These are phyloP conservation scores for Fusarium nisikadoi DNA, from an alignment of 2,329 filamentous ascomycete genomes.

Conservation along the genomic window DNA sequence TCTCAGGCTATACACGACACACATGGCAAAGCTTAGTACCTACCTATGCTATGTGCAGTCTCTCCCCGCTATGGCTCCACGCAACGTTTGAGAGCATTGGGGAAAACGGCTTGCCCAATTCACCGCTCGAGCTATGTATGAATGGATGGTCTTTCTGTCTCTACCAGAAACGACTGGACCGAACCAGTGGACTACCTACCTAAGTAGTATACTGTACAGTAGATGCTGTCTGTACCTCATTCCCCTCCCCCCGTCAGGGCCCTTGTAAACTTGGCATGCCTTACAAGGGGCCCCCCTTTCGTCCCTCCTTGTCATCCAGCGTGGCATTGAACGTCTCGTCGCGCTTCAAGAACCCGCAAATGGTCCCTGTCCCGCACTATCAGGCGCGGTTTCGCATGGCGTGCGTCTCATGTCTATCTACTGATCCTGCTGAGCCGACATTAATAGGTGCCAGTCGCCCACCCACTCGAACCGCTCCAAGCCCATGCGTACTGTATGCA, in stretches of 20 bases:
- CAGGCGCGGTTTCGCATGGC: conserved; percentile 39
- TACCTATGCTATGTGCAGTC: not conserved
- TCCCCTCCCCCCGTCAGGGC: conserved; percentile 32
- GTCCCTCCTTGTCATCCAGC: conserved; percentile 43
- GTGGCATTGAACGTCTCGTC: conserved; percentile 44
- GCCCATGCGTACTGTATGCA: conserved; percentile 17
- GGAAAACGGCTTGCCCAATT: conserved; percentile 18
- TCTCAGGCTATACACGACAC: conserved; percentile 26
- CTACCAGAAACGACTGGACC: not conserved
- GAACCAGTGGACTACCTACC: not conserved
- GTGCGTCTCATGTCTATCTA: conserved; percentile 41
- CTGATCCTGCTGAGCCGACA: conserved; percentile 41
- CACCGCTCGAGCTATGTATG: conserved; percentile 36
- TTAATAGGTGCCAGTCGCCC: conserved; percentile 46
- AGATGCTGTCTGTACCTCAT: not conserved
- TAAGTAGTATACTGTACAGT: too few relatives aligned
- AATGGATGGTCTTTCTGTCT: conserved; percentile 16
- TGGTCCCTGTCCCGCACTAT: conserved; percentile 38
- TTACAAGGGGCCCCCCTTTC: conserved; percentile 35
- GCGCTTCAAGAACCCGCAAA: conserved; percentile 35
- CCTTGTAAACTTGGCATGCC: conserved; percentile 38
- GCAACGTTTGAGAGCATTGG: conserved; percentile 1
- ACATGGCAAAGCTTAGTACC: conserved; percentile 11
- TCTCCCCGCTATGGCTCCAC: conserved; percentile 16
- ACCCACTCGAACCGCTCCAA: conserved; percentile 37